phyloP scores from a whole-genome alignment of 805 yeast genomes.

The Metschnikowia aberdeeniae region DNA sequence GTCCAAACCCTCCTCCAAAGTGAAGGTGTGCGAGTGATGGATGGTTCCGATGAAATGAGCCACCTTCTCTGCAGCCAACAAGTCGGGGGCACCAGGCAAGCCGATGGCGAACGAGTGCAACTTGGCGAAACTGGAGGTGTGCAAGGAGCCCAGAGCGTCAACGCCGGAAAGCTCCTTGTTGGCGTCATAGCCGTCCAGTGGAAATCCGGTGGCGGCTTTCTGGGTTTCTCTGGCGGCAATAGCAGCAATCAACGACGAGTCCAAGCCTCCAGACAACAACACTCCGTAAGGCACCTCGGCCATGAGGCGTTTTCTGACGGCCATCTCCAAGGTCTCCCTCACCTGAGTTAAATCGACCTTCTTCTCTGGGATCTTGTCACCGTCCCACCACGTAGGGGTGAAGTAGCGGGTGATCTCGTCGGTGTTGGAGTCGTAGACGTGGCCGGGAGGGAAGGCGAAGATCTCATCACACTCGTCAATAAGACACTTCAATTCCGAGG shows the following conservation, averaged over 20 bases:
- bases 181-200: slow-evolving; percentile 53
- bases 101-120: slow-evolving; percentile 97
- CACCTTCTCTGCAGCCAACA: slow-evolving; percentile 92
- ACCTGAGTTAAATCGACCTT: slow-evolving; percentile 70
- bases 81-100: slow-evolving; percentile 96
- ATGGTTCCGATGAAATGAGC: slow-evolving; percentile 94
- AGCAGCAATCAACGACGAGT: slow-evolving; percentile 92
- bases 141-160: slow-evolving; percentile 82
- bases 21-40: slow-evolving; percentile 97
- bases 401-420: slow-evolving; percentile 84
- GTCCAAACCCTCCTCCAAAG: slow-evolving; percentile 94
- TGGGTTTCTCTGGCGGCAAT: slow-evolving; percentile 96
- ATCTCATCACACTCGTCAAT: slow-evolving; percentile 93
- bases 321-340: slow-evolving; percentile 80
- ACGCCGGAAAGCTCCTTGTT: slow-evolving; percentile 82
- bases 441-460: slow-evolving; percentile 97
- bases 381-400: slow-evolving; percentile 95
- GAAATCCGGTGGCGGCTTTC: slow-evolving; percentile 55
- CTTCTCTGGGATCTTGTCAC: slow-evolving; percentile 62
- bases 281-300: slow-evolving; percentile 99
- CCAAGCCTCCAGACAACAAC: slow-evolving; percentile 93
- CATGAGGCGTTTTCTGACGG: slow-evolving; percentile 98
- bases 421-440: slow-evolving; percentile 87
- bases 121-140: slow-evolving; percentile 70
- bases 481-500: slow-evolving; percentile 91